phyloP scores from a whole-genome alignment of 139 green algal genomes.

The Chlamydomonas incerta region DNA sequence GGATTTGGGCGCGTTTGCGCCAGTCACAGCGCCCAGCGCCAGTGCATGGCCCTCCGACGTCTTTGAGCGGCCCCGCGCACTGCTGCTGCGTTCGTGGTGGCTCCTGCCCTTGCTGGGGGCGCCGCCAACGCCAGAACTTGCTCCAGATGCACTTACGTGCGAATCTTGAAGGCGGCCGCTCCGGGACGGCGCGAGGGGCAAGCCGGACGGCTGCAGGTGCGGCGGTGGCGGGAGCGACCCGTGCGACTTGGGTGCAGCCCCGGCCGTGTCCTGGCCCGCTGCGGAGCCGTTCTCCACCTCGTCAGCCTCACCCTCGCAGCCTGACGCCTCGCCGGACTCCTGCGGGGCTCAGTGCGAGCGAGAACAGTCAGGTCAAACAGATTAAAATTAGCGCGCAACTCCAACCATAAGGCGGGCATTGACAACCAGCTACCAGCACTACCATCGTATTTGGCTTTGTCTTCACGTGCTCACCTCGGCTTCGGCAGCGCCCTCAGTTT shows the following conservation, averaged over 20 bases:
- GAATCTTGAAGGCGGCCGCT: too few species aligned
- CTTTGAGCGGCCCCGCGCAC: neutral
- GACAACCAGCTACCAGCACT: too few species aligned
- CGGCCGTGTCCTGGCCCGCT: too few species aligned
- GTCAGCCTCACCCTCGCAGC: neutral
- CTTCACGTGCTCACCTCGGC: conserved; percentile 20
- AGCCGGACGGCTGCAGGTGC: neutral
- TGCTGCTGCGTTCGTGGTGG: neutral
- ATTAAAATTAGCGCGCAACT: neutral
- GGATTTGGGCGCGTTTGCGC: neutral
- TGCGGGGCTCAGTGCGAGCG: neutral
- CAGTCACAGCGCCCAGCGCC: neutral
- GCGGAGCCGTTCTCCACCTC: neutral
- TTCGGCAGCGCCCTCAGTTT: conserved; percentile 1
- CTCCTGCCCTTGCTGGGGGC: too few species aligned
- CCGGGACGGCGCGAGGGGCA: too few species aligned
- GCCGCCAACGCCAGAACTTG: too few species aligned
- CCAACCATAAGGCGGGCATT: too few species aligned
- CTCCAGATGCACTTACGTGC: too few species aligned
- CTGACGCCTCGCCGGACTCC: conserved; percentile 37
- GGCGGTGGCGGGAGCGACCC: neutral
- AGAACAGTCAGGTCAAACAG: neutral
- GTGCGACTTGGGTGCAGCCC: neutral
- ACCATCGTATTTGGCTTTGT: too few species aligned
- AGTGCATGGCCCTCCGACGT: neutral